Evolutionary conservation across 805 yeast species (phyloP).

Genomic region (Pichia rugopelliculosa): DNA sequence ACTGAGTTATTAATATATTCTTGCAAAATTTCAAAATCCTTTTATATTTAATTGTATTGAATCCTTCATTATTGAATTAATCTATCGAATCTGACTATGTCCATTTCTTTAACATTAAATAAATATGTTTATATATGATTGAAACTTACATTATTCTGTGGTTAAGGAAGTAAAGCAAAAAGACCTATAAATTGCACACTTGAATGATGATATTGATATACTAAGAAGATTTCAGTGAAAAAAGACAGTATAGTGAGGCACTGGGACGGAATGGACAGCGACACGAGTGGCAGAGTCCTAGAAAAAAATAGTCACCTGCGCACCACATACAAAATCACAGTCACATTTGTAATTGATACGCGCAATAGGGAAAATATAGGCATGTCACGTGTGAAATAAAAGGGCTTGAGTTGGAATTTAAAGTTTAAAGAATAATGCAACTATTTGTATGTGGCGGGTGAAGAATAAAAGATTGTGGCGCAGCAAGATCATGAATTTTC

Average conservation of each 20-base stretch:
- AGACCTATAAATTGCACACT: not conserved
- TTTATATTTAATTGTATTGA: not conserved
- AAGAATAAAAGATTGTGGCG: not conserved
- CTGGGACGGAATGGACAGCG: not conserved
- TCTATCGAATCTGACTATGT: not conserved
- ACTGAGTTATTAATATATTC: not conserved
- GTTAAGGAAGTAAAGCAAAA: constrained; percentile 7
- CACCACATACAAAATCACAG: constrained; percentile 1
- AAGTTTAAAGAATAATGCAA: too few species aligned
- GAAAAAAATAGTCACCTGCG: not conserved
- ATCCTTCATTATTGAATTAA: not conserved
- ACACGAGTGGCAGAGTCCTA: not conserved
- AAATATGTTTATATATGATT: not conserved
- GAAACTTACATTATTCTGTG: constrained; percentile 22
- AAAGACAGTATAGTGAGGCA: not conserved
- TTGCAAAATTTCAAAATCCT: not conserved
- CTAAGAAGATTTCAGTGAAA: not conserved
- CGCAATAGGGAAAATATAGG: not conserved
- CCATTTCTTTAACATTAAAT: not conserved
- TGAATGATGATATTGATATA: not conserved
- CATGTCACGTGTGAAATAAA: constrained; percentile 6
- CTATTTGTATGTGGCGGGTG: constrained; percentile 1
- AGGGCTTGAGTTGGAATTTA: not conserved
- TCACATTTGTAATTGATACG: not conserved
- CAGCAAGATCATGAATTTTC: not conserved